Evolutionary conservation across 2,329 filamentous ascomycete species (phyloP).

Genomic region (Aureobasidium sp.): DNA sequence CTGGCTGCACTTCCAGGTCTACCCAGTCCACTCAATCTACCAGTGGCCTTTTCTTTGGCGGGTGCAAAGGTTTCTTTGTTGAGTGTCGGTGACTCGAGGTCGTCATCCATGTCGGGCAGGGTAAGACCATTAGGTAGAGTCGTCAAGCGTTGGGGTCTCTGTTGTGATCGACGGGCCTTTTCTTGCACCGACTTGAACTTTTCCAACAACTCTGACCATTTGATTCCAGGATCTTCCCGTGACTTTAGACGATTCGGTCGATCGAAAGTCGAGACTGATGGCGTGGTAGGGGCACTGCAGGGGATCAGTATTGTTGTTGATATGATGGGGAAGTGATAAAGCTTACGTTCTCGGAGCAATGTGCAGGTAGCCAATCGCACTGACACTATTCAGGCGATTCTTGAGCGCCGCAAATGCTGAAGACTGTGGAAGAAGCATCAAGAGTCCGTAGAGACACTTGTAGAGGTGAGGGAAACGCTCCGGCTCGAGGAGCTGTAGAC

Average conservation of each 20-base stretch:
- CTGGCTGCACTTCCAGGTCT: slow-evolving; percentile 26
- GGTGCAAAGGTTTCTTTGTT: slow-evolving; percentile 8
- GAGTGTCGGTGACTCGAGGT: slow-evolving; percentile 7
- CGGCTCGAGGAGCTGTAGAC: slow-evolving; percentile 93
- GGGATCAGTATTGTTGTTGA: slow-evolving; percentile 23
- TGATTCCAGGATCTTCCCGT: slow-evolving; percentile 79
- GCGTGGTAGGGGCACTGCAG: slow-evolving; percentile 33
- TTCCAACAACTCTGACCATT: slow-evolving; percentile 93
- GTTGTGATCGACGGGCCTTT: slow-evolving; percentile 76
- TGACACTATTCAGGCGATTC: slow-evolving; percentile 96
- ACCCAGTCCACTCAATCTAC: slow-evolving; percentile 24
- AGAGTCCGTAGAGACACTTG: slow-evolving; percentile 88
- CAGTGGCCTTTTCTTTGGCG: slow-evolving; percentile 14
- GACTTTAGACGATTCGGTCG: slow-evolving; percentile 78
- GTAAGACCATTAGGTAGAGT: slow-evolving; percentile 12
- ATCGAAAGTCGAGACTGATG: slow-evolving; percentile 39
- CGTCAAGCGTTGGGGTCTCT: slow-evolving; percentile 25
- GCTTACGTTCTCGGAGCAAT: slow-evolving; percentile 74
- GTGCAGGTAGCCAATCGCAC: slow-evolving; percentile 95
- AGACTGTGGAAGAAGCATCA: slow-evolving; percentile 99
- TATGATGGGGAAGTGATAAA: too few species aligned
- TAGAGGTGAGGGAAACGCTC: slow-evolving; percentile 96
- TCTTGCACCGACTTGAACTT: slow-evolving; percentile 96
- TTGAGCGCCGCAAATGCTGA: slow-evolving; percentile 97
- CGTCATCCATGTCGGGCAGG: slow-evolving; percentile 11